Conservation (phyloP, 257 asterid genomes). For the Penstemon eatonii region DNA sequence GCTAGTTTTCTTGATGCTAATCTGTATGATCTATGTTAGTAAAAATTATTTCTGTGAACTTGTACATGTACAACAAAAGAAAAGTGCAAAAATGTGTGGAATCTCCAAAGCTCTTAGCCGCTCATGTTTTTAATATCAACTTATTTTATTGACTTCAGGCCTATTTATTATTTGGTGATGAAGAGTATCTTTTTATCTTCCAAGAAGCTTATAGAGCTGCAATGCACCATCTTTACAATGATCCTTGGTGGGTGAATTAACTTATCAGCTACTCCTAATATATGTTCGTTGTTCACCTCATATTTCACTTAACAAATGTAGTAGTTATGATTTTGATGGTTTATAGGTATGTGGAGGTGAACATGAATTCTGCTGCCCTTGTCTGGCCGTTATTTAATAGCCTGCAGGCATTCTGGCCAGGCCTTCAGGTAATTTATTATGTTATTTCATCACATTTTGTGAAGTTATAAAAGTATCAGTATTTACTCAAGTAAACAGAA, state of each 20-base stretch:
- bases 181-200: conserved; percentile 91
- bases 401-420: conserved; percentile 99
- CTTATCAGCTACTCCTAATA: conserved; percentile 16
- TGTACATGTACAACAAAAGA: not conserved
- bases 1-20: not conserved
- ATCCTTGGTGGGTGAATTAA: conserved; percentile 75
- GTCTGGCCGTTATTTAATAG: conserved; percentile 99
- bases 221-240: conserved; percentile 81
- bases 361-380: conserved; percentile 96
- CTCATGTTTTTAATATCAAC: conserved; percentile 16
- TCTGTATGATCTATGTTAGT: conserved; percentile 15
- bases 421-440: conserved; percentile 75
- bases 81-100: not conserved
- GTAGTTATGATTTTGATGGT: conserved; percentile 10
- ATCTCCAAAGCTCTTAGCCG: conserved; percentile 1
- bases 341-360: conserved; percentile 95
- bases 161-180: conserved; percentile 88
- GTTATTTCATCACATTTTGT: conserved; percentile 10
- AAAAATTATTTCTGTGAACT: conserved; percentile 9
- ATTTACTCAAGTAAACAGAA: conserved; percentile 26
- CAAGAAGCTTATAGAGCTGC: conserved; percentile 97
- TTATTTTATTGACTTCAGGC: conserved; percentile 56
- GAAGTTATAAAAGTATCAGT: not conserved
- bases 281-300: conserved; percentile 9
- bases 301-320: conserved; percentile 8